These are phyloP conservation scores for Starmerella kuoi DNA, from an alignment of 805 yeast genomes.

Conservation along the genomic window DNA sequence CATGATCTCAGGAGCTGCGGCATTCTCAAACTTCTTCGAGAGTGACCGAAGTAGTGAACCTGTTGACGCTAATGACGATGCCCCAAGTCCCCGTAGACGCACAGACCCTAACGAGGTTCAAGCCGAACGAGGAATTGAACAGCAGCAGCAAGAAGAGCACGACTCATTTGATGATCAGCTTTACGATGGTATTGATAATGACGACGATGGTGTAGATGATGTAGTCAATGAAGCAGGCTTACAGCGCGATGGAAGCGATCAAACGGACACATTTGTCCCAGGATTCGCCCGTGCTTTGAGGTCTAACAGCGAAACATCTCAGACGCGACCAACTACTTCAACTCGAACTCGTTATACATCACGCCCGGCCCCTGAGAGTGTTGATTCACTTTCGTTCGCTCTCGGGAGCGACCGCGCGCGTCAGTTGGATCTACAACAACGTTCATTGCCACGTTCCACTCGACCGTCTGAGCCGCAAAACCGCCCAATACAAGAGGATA, in stretches of 20 bases:
- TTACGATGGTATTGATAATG: background rate
- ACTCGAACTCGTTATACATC: background rate
- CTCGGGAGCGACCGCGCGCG: background rate
- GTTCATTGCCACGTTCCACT: background rate
- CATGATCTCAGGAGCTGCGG: constrained; percentile 11
- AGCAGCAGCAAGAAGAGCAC: background rate
- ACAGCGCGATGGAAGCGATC: too few relatives aligned
- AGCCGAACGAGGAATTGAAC: background rate
- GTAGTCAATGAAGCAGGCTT: background rate
- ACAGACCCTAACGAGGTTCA: background rate
- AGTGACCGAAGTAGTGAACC: background rate
- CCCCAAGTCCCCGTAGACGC: background rate
- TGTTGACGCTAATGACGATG: background rate
- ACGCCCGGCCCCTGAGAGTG: background rate
- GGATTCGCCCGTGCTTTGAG: constrained; percentile 1
- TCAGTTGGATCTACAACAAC: too few relatives aligned
- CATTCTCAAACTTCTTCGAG: constrained; percentile 4
- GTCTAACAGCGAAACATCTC: background rate
- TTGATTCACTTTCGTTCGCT: background rate
- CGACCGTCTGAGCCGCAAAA: background rate
- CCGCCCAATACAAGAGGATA: background rate
- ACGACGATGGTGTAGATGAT: background rate
- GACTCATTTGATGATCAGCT: background rate
- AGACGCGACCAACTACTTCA: background rate
- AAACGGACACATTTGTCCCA: background rate